Conservation (phyloP, 2,329 filamentous ascomycete genomes). For the Akanthomyces dipterigenus region DNA sequence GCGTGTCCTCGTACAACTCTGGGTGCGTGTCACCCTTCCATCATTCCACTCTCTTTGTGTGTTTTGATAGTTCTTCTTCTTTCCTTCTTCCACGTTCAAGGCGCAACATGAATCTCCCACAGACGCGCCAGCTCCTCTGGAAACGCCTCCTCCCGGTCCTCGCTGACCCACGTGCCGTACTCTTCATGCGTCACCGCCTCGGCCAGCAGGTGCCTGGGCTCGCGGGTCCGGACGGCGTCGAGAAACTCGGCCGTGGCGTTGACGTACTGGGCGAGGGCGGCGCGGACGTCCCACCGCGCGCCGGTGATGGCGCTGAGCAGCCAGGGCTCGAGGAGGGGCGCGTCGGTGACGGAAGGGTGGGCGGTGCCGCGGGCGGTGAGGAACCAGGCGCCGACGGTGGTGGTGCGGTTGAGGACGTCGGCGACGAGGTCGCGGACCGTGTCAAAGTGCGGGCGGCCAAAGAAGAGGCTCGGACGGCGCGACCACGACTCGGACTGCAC, state of each 20-base stretch:
- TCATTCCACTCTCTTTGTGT: background rate
- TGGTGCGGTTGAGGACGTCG: slow-evolving; percentile 35
- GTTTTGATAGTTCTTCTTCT: background rate
- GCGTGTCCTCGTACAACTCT: too few relatives aligned
- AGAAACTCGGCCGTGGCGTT: slow-evolving; percentile 52
- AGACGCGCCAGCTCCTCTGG: slow-evolving; percentile 27
- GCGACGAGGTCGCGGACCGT: slow-evolving; percentile 51
- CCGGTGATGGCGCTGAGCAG: slow-evolving; percentile 56
- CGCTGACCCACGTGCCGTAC: slow-evolving; percentile 34
- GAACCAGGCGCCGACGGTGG: slow-evolving; percentile 47
- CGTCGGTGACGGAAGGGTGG: slow-evolving; percentile 61
- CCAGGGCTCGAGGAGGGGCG: slow-evolving; percentile 55
- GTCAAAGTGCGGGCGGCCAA: slow-evolving; percentile 57
- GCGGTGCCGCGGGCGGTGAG: slow-evolving; percentile 47
- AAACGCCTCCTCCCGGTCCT: slow-evolving; percentile 25
- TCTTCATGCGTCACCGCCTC: slow-evolving; percentile 40
- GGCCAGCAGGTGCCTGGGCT: slow-evolving; percentile 40
- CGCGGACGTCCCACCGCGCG: slow-evolving; percentile 48
- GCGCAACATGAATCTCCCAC: slow-evolving; percentile 39
- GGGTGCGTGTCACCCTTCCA: too few relatives aligned
- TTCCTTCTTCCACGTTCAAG: slow-evolving; percentile 7
- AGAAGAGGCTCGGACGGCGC: slow-evolving; percentile 48
- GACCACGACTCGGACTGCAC: slow-evolving; percentile 63
- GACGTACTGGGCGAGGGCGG: slow-evolving; percentile 55
- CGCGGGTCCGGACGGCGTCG: slow-evolving; percentile 35